These are phyloP conservation scores for Sporothrix dimorphospora DNA, from an alignment of 2,329 filamentous ascomycete genomes.

Conservation along the genomic window DNA sequence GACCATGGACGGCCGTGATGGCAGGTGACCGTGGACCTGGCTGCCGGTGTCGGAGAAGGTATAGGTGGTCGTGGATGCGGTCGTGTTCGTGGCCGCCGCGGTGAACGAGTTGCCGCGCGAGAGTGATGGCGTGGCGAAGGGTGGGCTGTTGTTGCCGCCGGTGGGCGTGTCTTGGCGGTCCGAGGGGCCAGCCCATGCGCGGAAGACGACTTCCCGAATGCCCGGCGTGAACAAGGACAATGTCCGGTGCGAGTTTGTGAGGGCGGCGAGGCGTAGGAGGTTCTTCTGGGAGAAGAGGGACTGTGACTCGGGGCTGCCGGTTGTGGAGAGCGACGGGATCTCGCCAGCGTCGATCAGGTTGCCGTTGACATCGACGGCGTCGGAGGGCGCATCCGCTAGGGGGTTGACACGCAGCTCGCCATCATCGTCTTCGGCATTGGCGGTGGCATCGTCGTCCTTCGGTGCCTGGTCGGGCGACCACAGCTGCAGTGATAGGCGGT, in stretches of 20 bases:
- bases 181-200: slow-evolving; percentile 82
- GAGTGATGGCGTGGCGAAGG: slow-evolving; percentile 55
- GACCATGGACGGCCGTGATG: slow-evolving; percentile 69
- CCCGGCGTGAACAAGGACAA: slow-evolving; percentile 88
- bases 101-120: slow-evolving; percentile 66
- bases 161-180: slow-evolving; percentile 65
- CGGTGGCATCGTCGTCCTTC: slow-evolving; percentile 63
- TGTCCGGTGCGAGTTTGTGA: slow-evolving; percentile 88
- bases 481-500: slow-evolving; percentile 82
- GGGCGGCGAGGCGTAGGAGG: slow-evolving; percentile 75
- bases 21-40: slow-evolving; percentile 61
- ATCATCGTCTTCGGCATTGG: slow-evolving; percentile 54
- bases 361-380: slow-evolving; percentile 79
- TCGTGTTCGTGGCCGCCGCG: slow-evolving; percentile 60
- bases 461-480: slow-evolving; percentile 87
- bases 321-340: slow-evolving; percentile 75
- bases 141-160: slow-evolving; percentile 48
- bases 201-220: slow-evolving; percentile 87
- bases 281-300: slow-evolving; percentile 96
- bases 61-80: slow-evolving; percentile 66
- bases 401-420: slow-evolving; percentile 73
- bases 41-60: slow-evolving; percentile 75
- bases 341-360: slow-evolving; percentile 75
- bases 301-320: slow-evolving; percentile 79
- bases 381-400: slow-evolving; percentile 77